Evolutionary conservation across 2,329 filamentous ascomycete genomes (phyloP), one percentile per base, ranked within the genome.

Genomic region (Diaporthe ilicicola): DNA sequence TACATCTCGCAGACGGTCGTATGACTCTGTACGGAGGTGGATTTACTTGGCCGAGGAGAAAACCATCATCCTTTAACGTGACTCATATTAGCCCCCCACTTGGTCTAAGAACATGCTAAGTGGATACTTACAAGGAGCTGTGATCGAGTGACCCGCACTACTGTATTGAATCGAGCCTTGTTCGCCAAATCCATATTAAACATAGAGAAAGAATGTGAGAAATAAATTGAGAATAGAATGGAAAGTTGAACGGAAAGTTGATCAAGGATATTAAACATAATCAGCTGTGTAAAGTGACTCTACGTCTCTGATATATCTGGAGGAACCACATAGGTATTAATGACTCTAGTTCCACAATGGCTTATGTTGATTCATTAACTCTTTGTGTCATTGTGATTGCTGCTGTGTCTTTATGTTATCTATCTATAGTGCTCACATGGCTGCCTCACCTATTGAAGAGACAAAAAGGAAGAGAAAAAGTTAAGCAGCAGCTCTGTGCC

Each of bases 31-130:
- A 62, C 17, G 42, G 19, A 10, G 27, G 42, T 62, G 27, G 13
- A 9, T 34, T 62, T 32, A 62, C 39, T 34, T 32, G 24, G 29
- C 42, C 12, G 13, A 62, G 56, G 6, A 48, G 27, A 39, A 48
- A 62, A 13, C 56, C 56, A 24, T 48, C 56, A 34, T 62, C 56
- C 56, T 62, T 62, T 27, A n/a, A n/a, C n/a, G n/a, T 29, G 5
- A 24, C 15, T 22, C 10, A 9, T 19, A 15, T 62, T 48, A 48
- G 42, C 27, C 42, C 2, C 48, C 27, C 10, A 22, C 9, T 34
- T 29, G 19, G 19, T 48, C n/a, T 15, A 24, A 48, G 5, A 39
- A 17, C n/a, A 22, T 17, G n/a, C 32, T 12, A 19, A 10, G 13
- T 62, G 27, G 12, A 15, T 34, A 62, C 56, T 48, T 34, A 62